Percentiles rank a stretch among this genome's conserved stretches.
Evolutionary conservation across 192 early-diverging fungal species (phyloP).

Genomic region (Allomyces javanicus): DNA sequence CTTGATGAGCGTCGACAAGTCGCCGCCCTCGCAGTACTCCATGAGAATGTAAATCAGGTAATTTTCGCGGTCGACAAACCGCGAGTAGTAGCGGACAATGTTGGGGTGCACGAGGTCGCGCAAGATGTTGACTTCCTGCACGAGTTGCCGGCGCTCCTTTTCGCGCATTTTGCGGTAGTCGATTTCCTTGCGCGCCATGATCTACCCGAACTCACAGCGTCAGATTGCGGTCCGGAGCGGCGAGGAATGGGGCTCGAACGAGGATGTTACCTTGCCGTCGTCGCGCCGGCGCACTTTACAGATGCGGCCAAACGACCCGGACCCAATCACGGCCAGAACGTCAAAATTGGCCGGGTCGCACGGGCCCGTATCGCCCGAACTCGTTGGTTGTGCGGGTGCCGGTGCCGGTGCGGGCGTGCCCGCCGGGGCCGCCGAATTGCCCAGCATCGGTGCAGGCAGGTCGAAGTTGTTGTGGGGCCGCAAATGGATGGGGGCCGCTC

Average conservation of each 20-base stretch:
- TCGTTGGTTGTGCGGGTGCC: no score
- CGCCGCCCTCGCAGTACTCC: conserved; percentile 60
- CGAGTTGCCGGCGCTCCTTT: conserved; percentile 50
- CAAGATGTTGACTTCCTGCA: conserved; percentile 54
- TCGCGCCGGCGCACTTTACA: conserved; percentile 38
- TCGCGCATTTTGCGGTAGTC: conserved; percentile 57
- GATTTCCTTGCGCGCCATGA: conserved; percentile 58
- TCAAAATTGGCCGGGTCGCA: conserved; percentile 28
- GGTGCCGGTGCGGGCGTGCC: no score
- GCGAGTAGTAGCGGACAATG: conserved; percentile 51
- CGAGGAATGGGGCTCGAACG: not conserved
- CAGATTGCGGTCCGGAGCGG: not conserved
- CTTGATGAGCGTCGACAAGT: conserved; percentile 43
- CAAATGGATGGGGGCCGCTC: no score
- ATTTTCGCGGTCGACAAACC: conserved; percentile 41
- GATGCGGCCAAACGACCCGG: conserved; percentile 52
- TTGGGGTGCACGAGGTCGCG: conserved; percentile 48
- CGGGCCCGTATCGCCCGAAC: no score
- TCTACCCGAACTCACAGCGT: conserved; percentile 11
- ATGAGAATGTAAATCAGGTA: conserved; percentile 56
- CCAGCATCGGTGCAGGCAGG: no score
- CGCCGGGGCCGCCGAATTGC: no score
- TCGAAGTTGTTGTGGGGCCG: no score
- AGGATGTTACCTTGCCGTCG: conserved; percentile 36
- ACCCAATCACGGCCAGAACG: conserved; percentile 41